Evolutionary conservation across 2,329 filamentous ascomycete genomes (phyloP).

Genomic region (Trichoderma breve): DNA sequence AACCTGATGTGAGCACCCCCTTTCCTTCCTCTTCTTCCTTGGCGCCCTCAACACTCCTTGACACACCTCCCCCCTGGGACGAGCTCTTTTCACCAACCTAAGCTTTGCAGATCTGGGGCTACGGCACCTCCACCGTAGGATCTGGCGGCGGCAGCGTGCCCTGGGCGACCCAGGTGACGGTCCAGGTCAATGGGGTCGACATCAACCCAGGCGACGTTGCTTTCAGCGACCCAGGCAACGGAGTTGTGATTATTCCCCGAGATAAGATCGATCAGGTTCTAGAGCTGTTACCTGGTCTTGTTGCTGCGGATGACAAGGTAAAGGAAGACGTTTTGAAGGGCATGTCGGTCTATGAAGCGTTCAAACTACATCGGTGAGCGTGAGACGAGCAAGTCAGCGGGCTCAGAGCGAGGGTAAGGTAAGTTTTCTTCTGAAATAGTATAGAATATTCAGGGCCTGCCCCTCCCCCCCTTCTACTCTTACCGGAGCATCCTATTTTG

Average conservation of each 20-base stretch:
- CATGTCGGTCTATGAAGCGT: conserved; percentile 63
- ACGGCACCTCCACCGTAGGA: conserved; percentile 57
- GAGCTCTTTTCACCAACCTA: conserved; percentile 15
- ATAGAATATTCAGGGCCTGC: not conserved
- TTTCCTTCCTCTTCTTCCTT: not conserved
- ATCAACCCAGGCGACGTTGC: conserved; percentile 62
- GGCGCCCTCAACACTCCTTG: not conserved
- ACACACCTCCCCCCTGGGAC: not conserved
- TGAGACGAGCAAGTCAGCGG: not conserved
- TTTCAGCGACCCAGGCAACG: conserved; percentile 67
- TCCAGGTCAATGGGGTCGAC: conserved; percentile 43
- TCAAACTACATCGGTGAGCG: conserved; percentile 53
- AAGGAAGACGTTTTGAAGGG: conserved; percentile 63
- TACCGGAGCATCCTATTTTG: not conserved
- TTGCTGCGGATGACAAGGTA: conserved; percentile 57
- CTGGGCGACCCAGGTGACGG: conserved; percentile 50
- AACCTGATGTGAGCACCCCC: not conserved
- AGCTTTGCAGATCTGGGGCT: conserved; percentile 51
- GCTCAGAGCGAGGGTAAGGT: not conserved
- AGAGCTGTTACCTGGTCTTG: conserved; percentile 54
- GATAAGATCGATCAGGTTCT: conserved; percentile 59
- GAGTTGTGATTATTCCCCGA: conserved; percentile 65
- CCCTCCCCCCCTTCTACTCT: not conserved
- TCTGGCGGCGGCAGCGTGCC: conserved; percentile 55
- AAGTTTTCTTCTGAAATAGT: conserved; percentile 25